Base-by-base conservation (phyloP, 1,139 yeast genomes). In the Pichia inconspicua region DNA sequence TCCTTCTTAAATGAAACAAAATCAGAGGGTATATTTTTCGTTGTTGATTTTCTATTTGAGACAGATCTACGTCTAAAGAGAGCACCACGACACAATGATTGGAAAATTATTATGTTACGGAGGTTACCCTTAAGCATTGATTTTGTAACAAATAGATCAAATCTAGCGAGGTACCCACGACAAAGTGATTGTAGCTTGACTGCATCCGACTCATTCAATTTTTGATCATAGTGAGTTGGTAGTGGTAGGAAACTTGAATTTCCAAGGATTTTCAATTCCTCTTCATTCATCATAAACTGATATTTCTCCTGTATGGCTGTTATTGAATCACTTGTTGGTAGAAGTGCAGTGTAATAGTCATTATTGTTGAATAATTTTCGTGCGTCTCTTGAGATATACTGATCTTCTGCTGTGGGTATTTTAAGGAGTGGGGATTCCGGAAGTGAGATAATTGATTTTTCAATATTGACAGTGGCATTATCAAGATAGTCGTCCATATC, bases 151-250 rank as follows among this genome's bases (percentile, higher is more conserved):
- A 80, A 82, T 69, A 82, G 70, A 28, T 67, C 67, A 61, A 81
- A 84, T 44, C 94, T 72, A 53, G 78, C 67, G 47, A 77, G 71
- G 1, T 85, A 82, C 28, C 90, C 92, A 55, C 85, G 70, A 9
- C 84, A 73, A 31, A 80, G 65, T 0, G 88, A 74, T 61, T 84
- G 92, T 31, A 84, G 67, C 49, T 56, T 55, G 31, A 70, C 61
- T 11, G 73, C 62, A 12, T 30, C 35, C 9, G 9, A 5, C 4
- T 17, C 40, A 22, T 25, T 14, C 9, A 22, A 22, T 19, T 3
- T 14, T 12, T 5, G 14, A 38, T 17, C 22, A 22, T 2, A 14
- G 10, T 28, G 17, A 39, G 5, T 12, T n/a, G 32, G 14, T 39
- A 10, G 5, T 30, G 36, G 27, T 14, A 19, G 6, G 17, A 17